Conservation (phyloP, 768 basidiomycete genomes). For the Strobilomyces dryophilus region DNA sequence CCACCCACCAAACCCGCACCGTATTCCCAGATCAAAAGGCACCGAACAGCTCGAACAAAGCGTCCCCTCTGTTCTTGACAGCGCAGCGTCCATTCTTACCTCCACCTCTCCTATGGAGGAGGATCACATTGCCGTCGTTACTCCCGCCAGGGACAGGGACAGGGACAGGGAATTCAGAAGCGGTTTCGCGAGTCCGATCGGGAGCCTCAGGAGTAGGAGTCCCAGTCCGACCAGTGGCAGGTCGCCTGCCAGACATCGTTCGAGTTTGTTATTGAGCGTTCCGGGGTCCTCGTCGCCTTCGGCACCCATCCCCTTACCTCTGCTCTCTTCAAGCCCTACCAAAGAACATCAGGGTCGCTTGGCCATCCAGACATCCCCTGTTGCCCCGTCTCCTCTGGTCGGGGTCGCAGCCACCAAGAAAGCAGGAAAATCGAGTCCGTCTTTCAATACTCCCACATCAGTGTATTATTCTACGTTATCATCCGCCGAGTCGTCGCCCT, state of each 20-base stretch:
- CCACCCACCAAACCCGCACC: slow-evolving; percentile 58
- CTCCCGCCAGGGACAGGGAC: slow-evolving; percentile 43
- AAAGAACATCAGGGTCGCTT: slow-evolving; percentile 19
- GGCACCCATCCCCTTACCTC: slow-evolving; percentile 15
- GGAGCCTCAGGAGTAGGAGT: slow-evolving; percentile 56
- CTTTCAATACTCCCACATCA: slow-evolving; percentile 46
- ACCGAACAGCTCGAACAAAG: slow-evolving; percentile 72
- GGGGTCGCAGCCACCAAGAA: slow-evolving; percentile 4
- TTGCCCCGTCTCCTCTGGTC: not conserved
- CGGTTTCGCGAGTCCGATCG: slow-evolving; percentile 65
- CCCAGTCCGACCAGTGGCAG: slow-evolving; percentile 53
- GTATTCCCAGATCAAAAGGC: slow-evolving; percentile 65
- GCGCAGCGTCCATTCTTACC: slow-evolving; percentile 71
- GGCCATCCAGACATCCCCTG: slow-evolving; percentile 23
- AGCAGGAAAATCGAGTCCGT: slow-evolving; percentile 15
- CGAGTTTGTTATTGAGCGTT: slow-evolving; percentile 48
- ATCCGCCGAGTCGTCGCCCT: slow-evolving; percentile 37
- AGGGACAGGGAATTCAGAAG: slow-evolving; percentile 36
- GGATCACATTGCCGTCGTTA: slow-evolving; percentile 59
- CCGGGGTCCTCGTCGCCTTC: slow-evolving; percentile 34
- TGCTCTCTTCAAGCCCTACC: slow-evolving; percentile 28
- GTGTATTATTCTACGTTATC: slow-evolving; percentile 43
- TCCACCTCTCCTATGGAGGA: slow-evolving; percentile 41
- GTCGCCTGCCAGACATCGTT: slow-evolving; percentile 33
- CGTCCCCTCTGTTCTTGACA: slow-evolving; percentile 84